Conservation (phyloP, 2,329 filamentous ascomycete genomes). For the Colletotrichum navitas region DNA sequence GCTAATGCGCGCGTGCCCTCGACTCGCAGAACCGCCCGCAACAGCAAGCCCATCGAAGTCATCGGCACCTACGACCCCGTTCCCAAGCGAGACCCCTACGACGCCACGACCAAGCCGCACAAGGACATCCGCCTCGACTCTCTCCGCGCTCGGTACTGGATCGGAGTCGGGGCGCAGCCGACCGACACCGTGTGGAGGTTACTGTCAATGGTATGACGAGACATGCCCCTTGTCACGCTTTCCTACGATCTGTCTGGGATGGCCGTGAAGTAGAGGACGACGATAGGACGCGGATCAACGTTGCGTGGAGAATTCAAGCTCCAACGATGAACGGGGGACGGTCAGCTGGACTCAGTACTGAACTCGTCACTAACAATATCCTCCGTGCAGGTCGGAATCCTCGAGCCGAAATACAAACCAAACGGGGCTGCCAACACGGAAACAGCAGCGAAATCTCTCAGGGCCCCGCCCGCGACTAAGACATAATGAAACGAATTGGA, state of each 20-base stretch:
- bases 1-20: neutral
- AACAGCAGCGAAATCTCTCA: conserved; percentile 40
- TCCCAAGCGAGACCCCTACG: conserved; percentile 72
- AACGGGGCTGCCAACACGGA: conserved; percentile 36
- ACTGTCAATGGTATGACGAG: conserved; percentile 77
- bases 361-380: conserved; percentile 4
- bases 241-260: neutral
- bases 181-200: conserved; percentile 90
- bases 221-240: neutral
- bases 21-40: conserved; percentile 78
- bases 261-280: neutral
- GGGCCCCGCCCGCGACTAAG: neutral
- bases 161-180: conserved; percentile 96
- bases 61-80: conserved; percentile 82
- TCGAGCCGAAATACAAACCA: conserved; percentile 53
- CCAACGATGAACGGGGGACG: neutral
- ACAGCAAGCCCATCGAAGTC: conserved; percentile 92
- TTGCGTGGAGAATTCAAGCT: neutral
- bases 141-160: conserved; percentile 89
- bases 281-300: neutral
- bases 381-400: conserved; percentile 53
- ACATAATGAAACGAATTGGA: neutral
- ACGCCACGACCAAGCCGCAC: conserved; percentile 74
- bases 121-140: conserved; percentile 94
- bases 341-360: neutral